Evolutionary conservation across 768 basidiomycete species (phyloP).

Genomic region (Agrocybe praecox): DNA sequence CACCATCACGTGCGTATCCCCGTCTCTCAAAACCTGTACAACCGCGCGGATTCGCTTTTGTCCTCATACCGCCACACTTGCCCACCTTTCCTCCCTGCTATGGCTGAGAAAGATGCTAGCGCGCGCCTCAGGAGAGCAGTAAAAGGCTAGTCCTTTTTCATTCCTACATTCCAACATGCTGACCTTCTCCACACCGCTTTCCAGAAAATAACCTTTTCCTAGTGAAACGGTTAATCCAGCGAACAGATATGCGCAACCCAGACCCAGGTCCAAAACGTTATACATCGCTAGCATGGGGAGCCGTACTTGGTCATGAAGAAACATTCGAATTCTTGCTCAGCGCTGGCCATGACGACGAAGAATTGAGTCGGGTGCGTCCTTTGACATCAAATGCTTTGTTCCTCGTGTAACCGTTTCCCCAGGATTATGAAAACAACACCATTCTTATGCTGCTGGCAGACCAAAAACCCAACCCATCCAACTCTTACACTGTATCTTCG

Average conservation of each 20-base stretch:
- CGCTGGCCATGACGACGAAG: constrained; percentile 91
- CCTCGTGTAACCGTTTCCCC: constrained; percentile 5
- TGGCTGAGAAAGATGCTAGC: constrained; percentile 85
- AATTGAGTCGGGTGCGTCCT: constrained; percentile 79
- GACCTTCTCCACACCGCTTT: constrained; percentile 16
- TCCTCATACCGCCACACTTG: constrained; percentile 15
- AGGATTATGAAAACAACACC: constrained; percentile 94
- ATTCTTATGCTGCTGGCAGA: constrained; percentile 94
- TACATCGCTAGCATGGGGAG: constrained; percentile 92
- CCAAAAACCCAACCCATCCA: constrained; percentile 54
- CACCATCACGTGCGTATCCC: constrained; percentile 13
- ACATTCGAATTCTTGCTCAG: constrained; percentile 90
- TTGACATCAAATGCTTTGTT: constrained; percentile 1
- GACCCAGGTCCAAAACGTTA: constrained; percentile 75
- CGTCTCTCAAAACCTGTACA: constrained; percentile 4
- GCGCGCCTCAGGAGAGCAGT: constrained; percentile 78
- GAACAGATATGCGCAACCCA: constrained; percentile 90
- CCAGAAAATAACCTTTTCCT: constrained; percentile 94
- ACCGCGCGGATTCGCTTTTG: constrained; percentile 1
- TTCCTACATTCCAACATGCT: not conserved
- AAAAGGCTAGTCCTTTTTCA: constrained; percentile 51
- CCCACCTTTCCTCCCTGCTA: constrained; percentile 28
- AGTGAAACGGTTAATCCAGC: constrained; percentile 83
- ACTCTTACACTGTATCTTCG: constrained; percentile 47
- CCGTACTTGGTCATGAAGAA: constrained; percentile 85